These are phyloP conservation scores for Geotrichum bryndzae DNA, from an alignment of 1,139 yeast genomes.

Conservation along the genomic window DNA sequence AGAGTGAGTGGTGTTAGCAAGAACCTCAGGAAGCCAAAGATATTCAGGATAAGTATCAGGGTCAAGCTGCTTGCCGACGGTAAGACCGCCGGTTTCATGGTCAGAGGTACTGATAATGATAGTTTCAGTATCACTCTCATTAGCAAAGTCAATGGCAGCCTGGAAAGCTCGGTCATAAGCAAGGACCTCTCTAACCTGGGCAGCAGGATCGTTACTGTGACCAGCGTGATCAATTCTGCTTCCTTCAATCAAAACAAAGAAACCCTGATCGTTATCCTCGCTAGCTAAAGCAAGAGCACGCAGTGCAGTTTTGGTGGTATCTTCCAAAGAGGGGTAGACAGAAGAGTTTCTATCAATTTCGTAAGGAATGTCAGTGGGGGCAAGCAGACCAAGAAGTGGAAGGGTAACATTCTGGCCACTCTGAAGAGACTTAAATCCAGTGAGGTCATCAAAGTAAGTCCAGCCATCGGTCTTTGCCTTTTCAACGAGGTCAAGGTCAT, in stretches of 20 bases:
- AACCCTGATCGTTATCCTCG: conserved; percentile 64
- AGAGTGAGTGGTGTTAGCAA: conserved; percentile 60
- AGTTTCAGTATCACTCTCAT: conserved; percentile 60
- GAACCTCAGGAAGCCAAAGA: conserved; percentile 70
- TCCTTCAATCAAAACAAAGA: conserved; percentile 77
- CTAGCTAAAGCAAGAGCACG: conserved; percentile 60
- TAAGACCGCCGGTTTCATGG: conserved; percentile 88
- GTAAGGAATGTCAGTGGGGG: conserved; percentile 69
- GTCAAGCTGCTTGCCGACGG: conserved; percentile 66
- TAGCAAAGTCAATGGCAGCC: conserved; percentile 62
- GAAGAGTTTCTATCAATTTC: conserved; percentile 62
- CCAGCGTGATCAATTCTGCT: conserved; percentile 91
- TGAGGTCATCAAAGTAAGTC: conserved; percentile 56
- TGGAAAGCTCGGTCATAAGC: conserved; percentile 72
- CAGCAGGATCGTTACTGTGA: conserved; percentile 82
- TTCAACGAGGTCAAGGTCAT: conserved; percentile 54
- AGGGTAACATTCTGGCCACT: conserved; percentile 55
- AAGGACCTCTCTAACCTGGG: conserved; percentile 71
- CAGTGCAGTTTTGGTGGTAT: conserved; percentile 64
- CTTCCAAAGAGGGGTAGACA: conserved; percentile 66
- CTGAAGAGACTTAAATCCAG: conserved; percentile 49
- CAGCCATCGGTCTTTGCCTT: conserved; percentile 59
- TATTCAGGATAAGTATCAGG: conserved; percentile 52
- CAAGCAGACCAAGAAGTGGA: conserved; percentile 68
- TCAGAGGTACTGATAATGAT: conserved; percentile 73